A percentile compares a stretch with the other conserved stretches of the same genome.
These are phyloP conservation scores for Cotoneaster glaucophyllus DNA, from an alignment of 306 rosid species.

Conservation along the genomic window DNA sequence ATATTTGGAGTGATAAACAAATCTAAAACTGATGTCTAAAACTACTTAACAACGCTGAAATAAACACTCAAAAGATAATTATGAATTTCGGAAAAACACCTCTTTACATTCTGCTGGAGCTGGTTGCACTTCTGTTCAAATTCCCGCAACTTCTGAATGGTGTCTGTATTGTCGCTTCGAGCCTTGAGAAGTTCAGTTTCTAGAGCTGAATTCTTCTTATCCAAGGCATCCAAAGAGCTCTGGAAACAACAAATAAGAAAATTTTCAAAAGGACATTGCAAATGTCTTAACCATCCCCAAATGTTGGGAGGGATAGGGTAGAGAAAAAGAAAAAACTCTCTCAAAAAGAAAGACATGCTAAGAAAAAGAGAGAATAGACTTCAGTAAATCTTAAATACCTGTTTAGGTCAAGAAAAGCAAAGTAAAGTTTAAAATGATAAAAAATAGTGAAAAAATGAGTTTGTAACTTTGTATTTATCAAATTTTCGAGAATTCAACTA, in stretches of 20 bases:
- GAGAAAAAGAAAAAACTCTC: not conserved
- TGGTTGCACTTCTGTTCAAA: constrained; percentile 62
- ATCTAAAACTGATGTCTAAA: not conserved
- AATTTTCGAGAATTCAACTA: not conserved
- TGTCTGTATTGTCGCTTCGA: constrained; percentile 40
- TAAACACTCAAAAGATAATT: not conserved
- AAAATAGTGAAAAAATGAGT: not conserved
- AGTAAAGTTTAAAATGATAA: not conserved
- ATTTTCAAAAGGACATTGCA: not conserved
- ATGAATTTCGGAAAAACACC: constrained; percentile 28
- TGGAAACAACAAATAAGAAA: constrained; percentile 24
- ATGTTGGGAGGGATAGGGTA: not conserved
- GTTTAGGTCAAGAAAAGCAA: not conserved
- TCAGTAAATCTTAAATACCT: not conserved
- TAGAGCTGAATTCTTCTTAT: constrained; percentile 50
- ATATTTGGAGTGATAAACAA: not conserved
- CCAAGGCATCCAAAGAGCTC: constrained; percentile 67
- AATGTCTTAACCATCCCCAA: not conserved
- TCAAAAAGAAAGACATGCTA: not conserved
- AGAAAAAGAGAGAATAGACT: not conserved
- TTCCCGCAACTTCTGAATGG: constrained; percentile 54
- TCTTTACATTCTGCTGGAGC: constrained; percentile 63
- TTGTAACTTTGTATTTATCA: not conserved
- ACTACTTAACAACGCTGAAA: not conserved
- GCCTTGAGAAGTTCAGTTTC: constrained; percentile 53